Evolutionary conservation across 768 basidiomycete species (phyloP).

Genomic region (Leccinum subgranulosum): DNA sequence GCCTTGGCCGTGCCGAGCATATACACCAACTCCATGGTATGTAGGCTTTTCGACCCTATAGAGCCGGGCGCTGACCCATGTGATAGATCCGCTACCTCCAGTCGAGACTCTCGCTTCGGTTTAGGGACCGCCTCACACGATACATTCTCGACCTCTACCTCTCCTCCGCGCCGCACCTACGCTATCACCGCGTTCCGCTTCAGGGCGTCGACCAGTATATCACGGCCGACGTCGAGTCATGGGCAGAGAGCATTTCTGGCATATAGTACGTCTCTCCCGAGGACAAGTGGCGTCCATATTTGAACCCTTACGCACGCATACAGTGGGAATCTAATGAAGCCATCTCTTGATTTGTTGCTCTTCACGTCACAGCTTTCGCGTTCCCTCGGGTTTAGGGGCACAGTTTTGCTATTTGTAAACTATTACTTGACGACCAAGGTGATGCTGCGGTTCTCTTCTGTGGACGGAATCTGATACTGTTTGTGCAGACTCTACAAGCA

Average conservation of each 20-base stretch:
- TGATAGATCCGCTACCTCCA: constrained; percentile 59
- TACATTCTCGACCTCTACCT: constrained; percentile 94
- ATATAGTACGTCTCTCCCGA: constrained; percentile 67
- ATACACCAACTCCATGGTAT: constrained; percentile 93
- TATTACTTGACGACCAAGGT: constrained; percentile 78
- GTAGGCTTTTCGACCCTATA: not conserved
- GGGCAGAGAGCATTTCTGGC: constrained; percentile 80
- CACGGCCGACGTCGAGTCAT: constrained; percentile 88
- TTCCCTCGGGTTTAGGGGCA: constrained; percentile 84
- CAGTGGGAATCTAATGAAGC: constrained; percentile 92
- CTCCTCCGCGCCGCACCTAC: constrained; percentile 63
- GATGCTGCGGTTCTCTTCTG: not conserved
- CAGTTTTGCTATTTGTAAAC: constrained; percentile 71
- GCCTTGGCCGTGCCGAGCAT: constrained; percentile 87
- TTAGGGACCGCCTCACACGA: constrained; percentile 83
- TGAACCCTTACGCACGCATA: not conserved
- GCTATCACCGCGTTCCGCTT: constrained; percentile 62
- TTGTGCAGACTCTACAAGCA: constrained; percentile 55
- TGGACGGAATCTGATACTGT: not conserved
- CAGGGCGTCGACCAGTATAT: constrained; percentile 90
- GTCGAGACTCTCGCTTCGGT: constrained; percentile 74
- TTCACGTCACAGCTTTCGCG: constrained; percentile 91
- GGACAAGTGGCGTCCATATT: not conserved
- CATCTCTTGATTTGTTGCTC: constrained; percentile 82
- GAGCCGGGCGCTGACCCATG: not conserved